Evolutionary conservation across 148 eudicot genomes (phyloP).

Genomic region (Rhododendron henanense): DNA sequence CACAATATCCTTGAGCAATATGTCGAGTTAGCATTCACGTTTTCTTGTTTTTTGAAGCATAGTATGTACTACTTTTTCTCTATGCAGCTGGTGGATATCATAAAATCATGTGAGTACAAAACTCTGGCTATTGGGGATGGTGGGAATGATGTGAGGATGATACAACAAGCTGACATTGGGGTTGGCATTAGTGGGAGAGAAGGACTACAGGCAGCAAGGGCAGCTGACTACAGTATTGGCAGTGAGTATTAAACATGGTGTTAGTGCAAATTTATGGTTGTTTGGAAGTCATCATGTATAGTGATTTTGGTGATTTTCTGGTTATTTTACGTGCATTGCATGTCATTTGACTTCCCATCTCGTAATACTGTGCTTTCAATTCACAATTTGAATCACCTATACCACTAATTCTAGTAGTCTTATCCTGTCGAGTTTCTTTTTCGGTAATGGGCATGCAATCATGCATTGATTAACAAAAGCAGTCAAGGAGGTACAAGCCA

Average conservation of each 20-base stretch:
- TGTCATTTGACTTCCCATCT: neutral
- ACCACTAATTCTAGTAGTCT: neutral
- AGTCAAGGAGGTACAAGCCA: neutral
- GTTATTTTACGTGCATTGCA: neutral
- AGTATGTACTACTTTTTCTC: neutral
- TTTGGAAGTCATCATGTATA: neutral
- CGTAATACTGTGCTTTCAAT: neutral
- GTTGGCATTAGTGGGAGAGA: slow-evolving; percentile 99
- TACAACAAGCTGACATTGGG: slow-evolving; percentile 99
- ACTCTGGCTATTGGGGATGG: slow-evolving; percentile 99
- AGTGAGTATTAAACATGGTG: slow-evolving; percentile 44
- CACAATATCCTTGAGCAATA: neutral
- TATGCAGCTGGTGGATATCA: slow-evolving; percentile 82
- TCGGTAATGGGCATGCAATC: neutral
- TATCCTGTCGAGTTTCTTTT: neutral
- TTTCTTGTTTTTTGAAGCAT: neutral
- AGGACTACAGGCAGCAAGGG: slow-evolving; percentile 98
- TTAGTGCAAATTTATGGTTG: neutral
- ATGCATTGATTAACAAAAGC: neutral
- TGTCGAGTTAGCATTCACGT: neutral
- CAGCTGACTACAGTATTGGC: slow-evolving; percentile 99
- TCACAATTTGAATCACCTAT: neutral
- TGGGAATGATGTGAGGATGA: slow-evolving; percentile 99
- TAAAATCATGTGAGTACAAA: slow-evolving; percentile 87
- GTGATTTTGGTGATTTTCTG: neutral